phyloP scores from a whole-genome alignment of 1,139 yeast genomes.

The Nakaseomyces kungkrabaensis region DNA sequence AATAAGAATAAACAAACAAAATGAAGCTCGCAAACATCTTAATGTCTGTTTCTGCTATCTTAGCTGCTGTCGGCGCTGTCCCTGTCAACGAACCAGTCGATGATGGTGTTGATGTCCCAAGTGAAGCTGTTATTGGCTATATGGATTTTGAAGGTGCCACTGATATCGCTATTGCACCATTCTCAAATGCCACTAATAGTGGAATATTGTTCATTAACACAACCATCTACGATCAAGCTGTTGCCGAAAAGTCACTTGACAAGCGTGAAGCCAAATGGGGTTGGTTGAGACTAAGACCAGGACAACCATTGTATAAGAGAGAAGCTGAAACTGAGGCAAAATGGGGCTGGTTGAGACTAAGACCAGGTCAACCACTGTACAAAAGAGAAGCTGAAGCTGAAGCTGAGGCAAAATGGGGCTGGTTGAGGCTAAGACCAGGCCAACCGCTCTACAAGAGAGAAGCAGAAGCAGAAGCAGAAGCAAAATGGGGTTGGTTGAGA shows the following conservation, averaged over 20 bases:
- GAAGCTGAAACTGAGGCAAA: constrained; percentile 13
- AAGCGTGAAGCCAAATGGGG: constrained; percentile 13
- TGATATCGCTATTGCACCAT: constrained; percentile 12
- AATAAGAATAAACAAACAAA: not conserved
- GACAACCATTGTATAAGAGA: constrained; percentile 15
- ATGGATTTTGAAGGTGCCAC: constrained; percentile 10
- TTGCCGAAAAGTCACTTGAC: not conserved
- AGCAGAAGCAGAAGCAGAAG: constrained; percentile 14
- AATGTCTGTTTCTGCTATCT: not conserved
- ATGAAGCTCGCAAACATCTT: not conserved
- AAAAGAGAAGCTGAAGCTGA: constrained; percentile 9
- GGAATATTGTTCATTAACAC: constrained; percentile 13
- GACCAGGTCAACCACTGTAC: constrained; percentile 13
- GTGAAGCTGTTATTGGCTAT: constrained; percentile 13
- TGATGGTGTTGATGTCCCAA: constrained; percentile 8
- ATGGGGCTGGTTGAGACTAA: constrained; percentile 16
- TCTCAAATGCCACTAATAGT: constrained; percentile 10
- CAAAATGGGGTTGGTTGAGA: constrained; percentile 15
- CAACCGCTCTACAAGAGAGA: constrained; percentile 15
- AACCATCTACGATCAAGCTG: constrained; percentile 12
- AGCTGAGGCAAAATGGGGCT: constrained; percentile 12
- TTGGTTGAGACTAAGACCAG: constrained; percentile 10
- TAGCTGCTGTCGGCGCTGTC: not conserved
- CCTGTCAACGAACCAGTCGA: constrained; percentile 3
- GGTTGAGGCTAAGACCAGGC: constrained; percentile 11